A percentile compares a stretch with the other conserved stretches of the same genome.
Evolutionary conservation across 106 monocot genomes (phyloP).

Genomic region (Platanthera zijinensis): DNA sequence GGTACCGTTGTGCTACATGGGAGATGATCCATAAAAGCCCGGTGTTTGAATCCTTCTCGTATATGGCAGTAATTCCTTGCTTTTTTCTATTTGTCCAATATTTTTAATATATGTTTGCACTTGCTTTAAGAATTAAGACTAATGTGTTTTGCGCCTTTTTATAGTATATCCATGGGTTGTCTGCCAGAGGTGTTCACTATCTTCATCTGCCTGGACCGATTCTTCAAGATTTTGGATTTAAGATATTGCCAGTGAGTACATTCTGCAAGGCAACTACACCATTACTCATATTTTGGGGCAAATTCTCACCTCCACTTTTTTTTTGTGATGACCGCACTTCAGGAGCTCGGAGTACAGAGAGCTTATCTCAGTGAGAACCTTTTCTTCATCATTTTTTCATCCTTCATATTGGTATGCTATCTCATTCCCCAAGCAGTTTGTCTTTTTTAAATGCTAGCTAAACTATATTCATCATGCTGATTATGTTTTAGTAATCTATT

Average conservation of each 20-base stretch:
- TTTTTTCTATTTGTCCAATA: not conserved
- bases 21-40: not conserved
- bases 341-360: conserved; percentile 41
- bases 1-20: too few relatives aligned
- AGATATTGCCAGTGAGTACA: conserved; percentile 48
- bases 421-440: not conserved
- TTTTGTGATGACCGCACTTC: not conserved
- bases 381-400: conserved; percentile 40
- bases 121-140: not conserved
- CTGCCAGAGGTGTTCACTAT: conserved; percentile 73
- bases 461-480: too few relatives aligned
- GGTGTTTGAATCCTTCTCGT: not conserved
- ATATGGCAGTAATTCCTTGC: not conserved
- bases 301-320: not conserved
- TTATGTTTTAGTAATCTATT: too few relatives aligned
- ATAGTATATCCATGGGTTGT: conserved; percentile 76
- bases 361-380: conserved; percentile 39
- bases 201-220: conserved; percentile 65
- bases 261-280: not conserved
- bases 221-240: conserved; percentile 71
- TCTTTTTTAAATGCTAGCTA: too few relatives aligned
- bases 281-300: not conserved
- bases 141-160: not conserved
- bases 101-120: not conserved
- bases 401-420: conserved; percentile 39